Evolutionary conservation across 164 flowering plant species (phyloP).

Genomic region (Nymphaea thermarum): DNA sequence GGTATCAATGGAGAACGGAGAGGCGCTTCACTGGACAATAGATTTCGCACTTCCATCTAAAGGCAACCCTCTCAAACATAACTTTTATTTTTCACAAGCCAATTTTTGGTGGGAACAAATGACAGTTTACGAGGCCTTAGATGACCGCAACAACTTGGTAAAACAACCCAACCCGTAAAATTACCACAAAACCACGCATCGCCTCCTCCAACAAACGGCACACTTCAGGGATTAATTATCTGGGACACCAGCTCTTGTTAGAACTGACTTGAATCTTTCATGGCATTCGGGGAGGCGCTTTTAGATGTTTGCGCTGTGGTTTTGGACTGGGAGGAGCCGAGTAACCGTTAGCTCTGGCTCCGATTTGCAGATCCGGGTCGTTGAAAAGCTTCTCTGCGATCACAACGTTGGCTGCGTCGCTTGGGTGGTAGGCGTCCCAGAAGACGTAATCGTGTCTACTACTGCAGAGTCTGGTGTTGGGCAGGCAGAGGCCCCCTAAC

Average conservation of each 20-base stretch:
- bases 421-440: constrained; percentile 89
- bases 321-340: constrained; percentile 16
- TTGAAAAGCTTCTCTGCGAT: constrained; percentile 47
- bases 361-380: constrained; percentile 1
- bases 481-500: constrained; percentile 58
- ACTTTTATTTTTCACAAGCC: too few species aligned
- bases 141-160: too few species aligned
- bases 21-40: too few species aligned
- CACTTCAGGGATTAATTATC: too few species aligned
- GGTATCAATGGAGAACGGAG: too few species aligned
- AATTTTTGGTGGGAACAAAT: too few species aligned
- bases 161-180: not conserved
- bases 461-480: constrained; percentile 52
- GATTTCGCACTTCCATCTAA: too few species aligned
- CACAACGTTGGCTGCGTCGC: constrained; percentile 66
- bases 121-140: too few species aligned
- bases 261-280: not conserved
- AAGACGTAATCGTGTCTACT: constrained; percentile 59
- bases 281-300: not conserved
- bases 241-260: not conserved
- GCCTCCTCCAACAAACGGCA: not conserved
- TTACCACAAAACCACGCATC: not conserved
- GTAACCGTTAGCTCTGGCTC: not conserved
- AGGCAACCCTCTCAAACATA: too few species aligned
- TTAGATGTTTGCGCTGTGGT: not conserved